Percentiles rank a stretch among this genome's conserved stretches.
Conservation (phyloP, 805 yeast species). For the Pichia nanzhaoensis region DNA sequence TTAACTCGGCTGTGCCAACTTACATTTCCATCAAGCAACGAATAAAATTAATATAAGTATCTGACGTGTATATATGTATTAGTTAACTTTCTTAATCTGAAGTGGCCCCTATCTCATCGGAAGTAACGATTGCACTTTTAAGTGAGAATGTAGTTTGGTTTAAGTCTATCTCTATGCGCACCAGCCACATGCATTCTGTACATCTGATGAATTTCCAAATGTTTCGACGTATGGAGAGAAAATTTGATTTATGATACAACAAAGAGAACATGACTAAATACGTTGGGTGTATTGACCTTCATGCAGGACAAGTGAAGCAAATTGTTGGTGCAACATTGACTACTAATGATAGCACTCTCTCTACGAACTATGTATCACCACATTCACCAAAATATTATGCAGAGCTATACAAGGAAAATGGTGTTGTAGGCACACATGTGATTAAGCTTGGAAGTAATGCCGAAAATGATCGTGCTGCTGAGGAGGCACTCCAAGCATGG, state of each 20-base stretch:
- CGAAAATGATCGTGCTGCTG: conserved; percentile 77
- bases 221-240: too few relatives aligned
- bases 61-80: too few relatives aligned
- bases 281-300: conserved; percentile 94
- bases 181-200: neutral
- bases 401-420: conserved; percentile 49
- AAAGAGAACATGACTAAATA: conserved; percentile 69
- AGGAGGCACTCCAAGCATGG: conserved; percentile 67
- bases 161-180: neutral
- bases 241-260: too few relatives aligned
- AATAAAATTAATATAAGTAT: too few relatives aligned
- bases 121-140: too few relatives aligned
- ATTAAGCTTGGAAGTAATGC: conserved; percentile 78
- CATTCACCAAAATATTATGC: conserved; percentile 75
- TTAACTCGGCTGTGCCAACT: too few relatives aligned
- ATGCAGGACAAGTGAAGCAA: conserved; percentile 91
- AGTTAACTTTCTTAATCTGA: too few relatives aligned
- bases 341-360: conserved; percentile 33
- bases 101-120: too few relatives aligned
- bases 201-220: too few relatives aligned
- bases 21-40: too few relatives aligned
- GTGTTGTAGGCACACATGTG: conserved; percentile 78
- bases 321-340: conserved; percentile 90
- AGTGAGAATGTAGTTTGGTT: neutral
- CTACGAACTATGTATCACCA: conserved; percentile 74